phyloP scores from a whole-genome alignment of 306 rosid species.

The Cyamopsis tetragonoloba region DNA sequence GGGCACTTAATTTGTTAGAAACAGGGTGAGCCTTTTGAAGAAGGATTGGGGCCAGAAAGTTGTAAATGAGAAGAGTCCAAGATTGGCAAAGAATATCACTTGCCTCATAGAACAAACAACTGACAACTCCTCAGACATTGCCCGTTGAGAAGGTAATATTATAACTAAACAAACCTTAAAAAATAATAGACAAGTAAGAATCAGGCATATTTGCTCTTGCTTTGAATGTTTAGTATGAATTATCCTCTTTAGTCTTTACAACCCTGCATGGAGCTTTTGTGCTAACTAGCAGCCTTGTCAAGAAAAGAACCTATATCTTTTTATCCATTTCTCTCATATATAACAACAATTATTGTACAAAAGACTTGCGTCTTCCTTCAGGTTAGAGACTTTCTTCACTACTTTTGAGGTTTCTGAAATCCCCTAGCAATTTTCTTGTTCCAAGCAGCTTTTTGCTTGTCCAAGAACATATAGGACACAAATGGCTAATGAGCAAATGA shows the following conservation, averaged over 20 bases:
- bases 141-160: slow-evolving; percentile 34
- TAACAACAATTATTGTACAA: slow-evolving; percentile 24
- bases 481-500: slow-evolving; percentile 58
- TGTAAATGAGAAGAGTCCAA: slow-evolving; percentile 15
- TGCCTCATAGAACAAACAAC: slow-evolving; percentile 28
- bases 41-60: background rate
- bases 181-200: slow-evolving; percentile 54
- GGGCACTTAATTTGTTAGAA: background rate
- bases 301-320: slow-evolving; percentile 56
- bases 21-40: background rate
- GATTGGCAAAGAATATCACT: slow-evolving; percentile 51
- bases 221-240: slow-evolving; percentile 60
- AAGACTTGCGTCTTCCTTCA: slow-evolving; percentile 11
- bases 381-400: slow-evolving; percentile 11
- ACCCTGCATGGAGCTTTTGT: slow-evolving; percentile 28
- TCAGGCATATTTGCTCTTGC: slow-evolving; percentile 43
- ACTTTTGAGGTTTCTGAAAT: slow-evolving; percentile 17
- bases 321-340: slow-evolving; percentile 19
- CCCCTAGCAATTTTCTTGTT: background rate
- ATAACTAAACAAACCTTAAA: slow-evolving; percentile 22
- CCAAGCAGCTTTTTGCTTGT: slow-evolving; percentile 3
- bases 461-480: slow-evolving; percentile 6
- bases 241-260: slow-evolving; percentile 63
- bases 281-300: slow-evolving; percentile 45
- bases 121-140: background rate